Conservation (phyloP, 2,329 filamentous ascomycete genomes). For the Beauveria rudraprayagi region DNA sequence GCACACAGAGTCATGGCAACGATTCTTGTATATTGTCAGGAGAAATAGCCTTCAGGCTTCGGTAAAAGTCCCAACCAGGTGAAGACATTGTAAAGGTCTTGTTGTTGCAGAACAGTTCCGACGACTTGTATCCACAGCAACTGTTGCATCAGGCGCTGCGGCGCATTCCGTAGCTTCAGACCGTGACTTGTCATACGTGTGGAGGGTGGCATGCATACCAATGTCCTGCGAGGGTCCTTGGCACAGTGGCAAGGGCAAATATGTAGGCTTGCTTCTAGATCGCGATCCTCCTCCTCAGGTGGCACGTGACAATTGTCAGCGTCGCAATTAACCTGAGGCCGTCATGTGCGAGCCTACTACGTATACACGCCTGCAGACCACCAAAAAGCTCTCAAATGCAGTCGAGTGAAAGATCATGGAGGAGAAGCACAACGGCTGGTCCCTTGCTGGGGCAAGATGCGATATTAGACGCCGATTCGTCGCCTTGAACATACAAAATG, state of each 20-base stretch:
- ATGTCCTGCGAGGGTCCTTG: not conserved
- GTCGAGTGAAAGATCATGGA: not conserved
- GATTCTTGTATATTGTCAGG: not conserved
- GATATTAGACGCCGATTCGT: not conserved
- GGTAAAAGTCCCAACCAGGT: not conserved
- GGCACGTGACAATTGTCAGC: not conserved
- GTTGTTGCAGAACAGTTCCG: not conserved
- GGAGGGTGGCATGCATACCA: not conserved
- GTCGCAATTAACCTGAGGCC: not conserved
- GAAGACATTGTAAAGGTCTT: not conserved
- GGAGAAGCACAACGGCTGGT: not conserved
- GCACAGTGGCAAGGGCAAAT: not conserved
- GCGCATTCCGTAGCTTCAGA: not conserved
- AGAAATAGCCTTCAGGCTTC: not conserved
- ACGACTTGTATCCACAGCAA: not conserved
- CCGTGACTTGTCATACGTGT: not conserved
- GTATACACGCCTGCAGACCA: not conserved
- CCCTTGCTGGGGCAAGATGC: not conserved
- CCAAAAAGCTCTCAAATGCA: not conserved
- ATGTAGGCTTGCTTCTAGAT: not conserved
- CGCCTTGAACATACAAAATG: not conserved
- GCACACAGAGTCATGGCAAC: not conserved
- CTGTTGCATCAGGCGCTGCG: conserved; percentile 1
- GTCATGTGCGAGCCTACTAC: not conserved
- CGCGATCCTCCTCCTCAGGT: not conserved